Base-by-base conservation (phyloP, 202 grass and related monocot species). In the Carex arenaria region DNA sequence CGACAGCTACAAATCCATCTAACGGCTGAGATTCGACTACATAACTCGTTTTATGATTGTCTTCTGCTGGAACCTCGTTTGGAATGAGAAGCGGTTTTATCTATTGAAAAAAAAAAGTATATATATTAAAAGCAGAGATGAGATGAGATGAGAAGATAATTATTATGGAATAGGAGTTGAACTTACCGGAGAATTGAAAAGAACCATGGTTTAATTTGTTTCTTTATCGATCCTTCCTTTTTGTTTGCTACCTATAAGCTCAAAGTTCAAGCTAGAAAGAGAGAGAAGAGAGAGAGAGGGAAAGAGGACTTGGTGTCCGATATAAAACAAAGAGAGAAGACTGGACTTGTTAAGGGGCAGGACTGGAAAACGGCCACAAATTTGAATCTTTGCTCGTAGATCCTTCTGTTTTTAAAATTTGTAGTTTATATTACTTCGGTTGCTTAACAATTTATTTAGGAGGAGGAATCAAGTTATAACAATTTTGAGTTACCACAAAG, bases 1-100 rank as follows among this genome's bases (percentile, higher is more conserved):
- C 89, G 30, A 97, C 85, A 14, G 91, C 82, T 59, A 97, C 86
- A 81, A 97, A 97, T 34, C 86, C 81, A 51, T 88, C 70, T 5
- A 71, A 87, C 30, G 61, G 80, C 79, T 87, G 52, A 84, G 82
- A 42, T 84, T 84, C 52, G 5, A 23, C 31, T 18, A 19, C 79
- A 19, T 77, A 77, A n/a, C 30, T 77, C 0, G 30, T 30, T 20
- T 77, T 77, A 77, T 32, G 73, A 23, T 45, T 56, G 31, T 77
- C 66, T 8, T 69, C 54, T n/a, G 15, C 5, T 65, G 17, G 22
- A 9, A 66, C 69, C 17, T 53, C 31, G 47, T 12, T 81, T 34
- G 34, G 12, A 61, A 14, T 64, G 70, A 78, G 68, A 45, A 67
- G 30, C 18, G 7, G 1, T 65, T 69, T 54, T 12, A 20, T 19